Base-by-base conservation (phyloP, 1,139 yeast genomes). In the Debaryomyces singareniensis region DNA sequence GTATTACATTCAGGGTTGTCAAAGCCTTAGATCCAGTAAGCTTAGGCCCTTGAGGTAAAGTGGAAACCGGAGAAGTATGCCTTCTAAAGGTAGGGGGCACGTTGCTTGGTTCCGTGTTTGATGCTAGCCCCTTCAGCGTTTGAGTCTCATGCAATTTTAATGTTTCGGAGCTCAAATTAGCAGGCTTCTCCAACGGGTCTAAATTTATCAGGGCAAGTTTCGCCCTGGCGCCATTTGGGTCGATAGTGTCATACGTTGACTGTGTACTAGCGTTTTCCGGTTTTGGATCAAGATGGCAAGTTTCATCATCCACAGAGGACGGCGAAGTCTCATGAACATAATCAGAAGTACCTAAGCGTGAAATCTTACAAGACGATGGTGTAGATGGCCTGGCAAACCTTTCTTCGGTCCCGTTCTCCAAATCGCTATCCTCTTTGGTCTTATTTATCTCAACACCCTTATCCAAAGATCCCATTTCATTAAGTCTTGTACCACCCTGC, bases 241-340 rank as follows among this genome's bases (percentile, higher is more conserved):
- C n/a, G 21, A 18, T 18, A n/a, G 21, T 18, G n/a, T 7, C 25
- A 9, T 9, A 7, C 6, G 25, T 11, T 6, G 25, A 23, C 6
- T 23, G 13, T 5, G 15, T 13, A 16, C 5, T 16, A 12, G 15
- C 11, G n/a, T 20, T 20, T 5, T 10, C 14, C 16, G 16, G 15
- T 25, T 21, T 23, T 29, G 29, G 9, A 18, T 18, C 9, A 7
- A 7, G 21, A 7, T 18, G 7, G 21, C 7, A 7, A 7, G 9
- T n/a, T 25, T 32, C 31, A 9, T 43, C 49, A 15, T 51, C 55
- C 11, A 54, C 37, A 5, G 65, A 57, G 13, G 61, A 51, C 3
- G 66, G 65, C 1, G 55, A 44, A 3, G 68, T 61, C 25, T 59
- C 66, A 33, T 55, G 7, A 7, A n/a, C 55, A 15, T 45, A 35